These are phyloP conservation scores for Amauroascus niger DNA, from an alignment of 2,329 filamentous ascomycete species.

Conservation along the genomic window DNA sequence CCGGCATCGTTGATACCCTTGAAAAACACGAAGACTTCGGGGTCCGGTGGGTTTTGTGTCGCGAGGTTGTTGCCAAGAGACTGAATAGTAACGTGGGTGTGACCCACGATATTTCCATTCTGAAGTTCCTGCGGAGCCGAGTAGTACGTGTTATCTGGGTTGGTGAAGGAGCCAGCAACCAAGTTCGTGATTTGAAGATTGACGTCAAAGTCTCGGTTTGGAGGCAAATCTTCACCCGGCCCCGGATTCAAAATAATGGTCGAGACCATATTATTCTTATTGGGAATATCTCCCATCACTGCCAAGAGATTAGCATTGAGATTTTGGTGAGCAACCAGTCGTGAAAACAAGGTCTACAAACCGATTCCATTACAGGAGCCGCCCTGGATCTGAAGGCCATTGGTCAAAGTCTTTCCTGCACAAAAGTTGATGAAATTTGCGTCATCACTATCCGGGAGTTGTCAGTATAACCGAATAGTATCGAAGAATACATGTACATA, in stretches of 20 bases:
- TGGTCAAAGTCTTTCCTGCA: conserved; percentile 45
- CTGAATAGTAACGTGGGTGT: conserved; percentile 43
- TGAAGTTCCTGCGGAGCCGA: conserved; percentile 45
- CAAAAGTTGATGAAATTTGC: conserved; percentile 56
- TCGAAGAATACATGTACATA: conserved; percentile 18
- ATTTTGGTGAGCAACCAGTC: neutral
- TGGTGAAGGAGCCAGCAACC: conserved; percentile 46
- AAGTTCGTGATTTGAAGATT: conserved; percentile 43
- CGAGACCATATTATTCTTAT: conserved; percentile 46
- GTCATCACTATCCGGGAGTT: conserved; percentile 31
- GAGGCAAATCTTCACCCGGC: conserved; percentile 33
- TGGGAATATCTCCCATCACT: conserved; percentile 50
- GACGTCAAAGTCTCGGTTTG: conserved; percentile 41
- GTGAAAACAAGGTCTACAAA: conserved; percentile 22
- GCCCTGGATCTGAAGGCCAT: conserved; percentile 42
- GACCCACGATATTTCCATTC: conserved; percentile 32
- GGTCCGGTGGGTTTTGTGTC: conserved; percentile 29
- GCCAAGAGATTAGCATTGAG: neutral
- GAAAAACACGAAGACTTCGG: conserved; percentile 47
- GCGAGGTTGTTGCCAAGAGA: conserved; percentile 33
- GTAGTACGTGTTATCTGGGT: conserved; percentile 47
- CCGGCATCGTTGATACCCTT: conserved; percentile 49
- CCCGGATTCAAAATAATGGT: conserved; percentile 43
- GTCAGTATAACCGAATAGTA: conserved; percentile 3
- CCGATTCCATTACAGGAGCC: conserved; percentile 50